Evolutionary conservation across 2,329 filamentous ascomycete genomes (phyloP), one percentile per base, ranked within the genome.

Genomic region (Coleophoma eucalyptorum): DNA sequence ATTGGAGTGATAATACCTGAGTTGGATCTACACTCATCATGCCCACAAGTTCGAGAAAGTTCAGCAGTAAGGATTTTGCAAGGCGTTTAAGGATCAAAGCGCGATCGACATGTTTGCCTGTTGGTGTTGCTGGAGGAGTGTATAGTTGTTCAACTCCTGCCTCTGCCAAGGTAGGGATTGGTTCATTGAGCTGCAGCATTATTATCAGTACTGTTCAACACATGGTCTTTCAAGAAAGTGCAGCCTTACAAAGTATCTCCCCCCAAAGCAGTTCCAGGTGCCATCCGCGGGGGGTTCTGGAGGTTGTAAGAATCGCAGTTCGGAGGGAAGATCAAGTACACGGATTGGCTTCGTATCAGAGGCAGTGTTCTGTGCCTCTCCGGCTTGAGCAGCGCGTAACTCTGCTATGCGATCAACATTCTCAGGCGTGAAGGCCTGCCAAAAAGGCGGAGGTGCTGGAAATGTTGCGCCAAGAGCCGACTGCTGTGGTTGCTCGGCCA

Each of bases 391-490:
- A 4, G 64, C 56, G 40, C 69, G 77, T 48, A 79, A 65, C 37
- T 76, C 64, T 50, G 76, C 69, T 20, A 88, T 70, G 44, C 81
- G 82, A 13, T 80, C 71, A 48, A 89, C 63, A 64, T 93, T 95
- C 26, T 87, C 82, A 3, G 83, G 68, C 0, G 90, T 96, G 70
- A 97, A 97, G 67, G 89, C 79, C 59, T 87, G 86, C 84, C 89
- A 97, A 72, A 97, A 96, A 1, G 87, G 85, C 21, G 94, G 94
- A 21, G 94, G 94, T 48, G 87, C 83, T 20, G 94, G 93, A 66
- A 91, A 96, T 38, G 86, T 83, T 20, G 87, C 83, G 21, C 83
- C 77, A 60, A 79, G 69, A 43, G 75, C 72, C 56, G 66, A 62
- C 8, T 70, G 68, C 43, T 74, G 71, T 49, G 72, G 72, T 52